phyloP scores from a whole-genome alignment of 257 asterid genomes.

The Ajuga chamaepitys region DNA sequence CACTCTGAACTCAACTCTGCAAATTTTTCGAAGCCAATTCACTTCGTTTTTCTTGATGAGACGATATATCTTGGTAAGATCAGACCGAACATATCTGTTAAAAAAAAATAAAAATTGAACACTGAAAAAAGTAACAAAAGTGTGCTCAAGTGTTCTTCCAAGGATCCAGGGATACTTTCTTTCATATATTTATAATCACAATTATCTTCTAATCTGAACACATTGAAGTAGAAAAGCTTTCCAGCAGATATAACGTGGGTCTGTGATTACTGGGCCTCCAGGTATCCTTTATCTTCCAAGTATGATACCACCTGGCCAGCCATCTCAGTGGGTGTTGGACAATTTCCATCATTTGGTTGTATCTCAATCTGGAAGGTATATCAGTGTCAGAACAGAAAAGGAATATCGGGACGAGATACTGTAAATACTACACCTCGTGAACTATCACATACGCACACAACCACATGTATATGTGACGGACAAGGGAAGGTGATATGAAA shows the following conservation, averaged over 20 bases:
- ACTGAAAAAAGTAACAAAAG: too few species aligned
- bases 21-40: too few species aligned
- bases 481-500: too few species aligned
- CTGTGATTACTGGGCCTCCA: slow-evolving; percentile 29
- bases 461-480: neutral
- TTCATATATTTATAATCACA: too few species aligned
- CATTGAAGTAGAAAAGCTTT: neutral
- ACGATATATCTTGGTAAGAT: too few species aligned
- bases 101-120: too few species aligned
- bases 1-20: too few species aligned
- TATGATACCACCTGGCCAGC: slow-evolving; percentile 65
- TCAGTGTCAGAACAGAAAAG: neutral
- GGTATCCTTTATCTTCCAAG: slow-evolving; percentile 66
- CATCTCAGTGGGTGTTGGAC: slow-evolving; percentile 84
- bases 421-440: too few species aligned
- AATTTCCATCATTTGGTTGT: slow-evolving; percentile 48
- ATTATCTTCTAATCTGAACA: slow-evolving; percentile 6
- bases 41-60: too few species aligned
- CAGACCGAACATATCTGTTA: too few species aligned
- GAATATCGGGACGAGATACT: neutral
- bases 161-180: too few species aligned
- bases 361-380: slow-evolving; percentile 58
- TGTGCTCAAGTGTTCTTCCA: too few species aligned
- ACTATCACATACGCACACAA: neutral
- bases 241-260: neutral